A percentile compares a stretch with the other conserved stretches of the same genome.
These are phyloP conservation scores for Carex arenaria DNA, from an alignment of 202 grass and related monocot species.

Conservation along the genomic window DNA sequence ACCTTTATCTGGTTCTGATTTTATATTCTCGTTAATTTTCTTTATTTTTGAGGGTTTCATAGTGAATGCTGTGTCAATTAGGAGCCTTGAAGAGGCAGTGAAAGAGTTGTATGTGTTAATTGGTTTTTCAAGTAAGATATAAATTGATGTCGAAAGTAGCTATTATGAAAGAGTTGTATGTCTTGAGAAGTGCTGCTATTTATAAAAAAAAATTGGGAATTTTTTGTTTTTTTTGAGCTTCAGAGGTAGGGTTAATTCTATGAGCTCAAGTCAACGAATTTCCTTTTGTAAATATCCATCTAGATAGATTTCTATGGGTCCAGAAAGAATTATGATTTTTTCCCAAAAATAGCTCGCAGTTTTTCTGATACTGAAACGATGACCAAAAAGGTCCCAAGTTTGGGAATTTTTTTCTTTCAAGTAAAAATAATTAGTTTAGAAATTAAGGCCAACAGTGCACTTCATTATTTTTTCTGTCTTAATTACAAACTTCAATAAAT, in stretches of 20 bases:
- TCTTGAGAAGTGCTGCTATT: background rate
- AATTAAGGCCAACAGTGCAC: background rate
- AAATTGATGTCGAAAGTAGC: background rate
- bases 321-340: background rate
- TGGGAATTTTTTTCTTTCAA: background rate
- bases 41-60: background rate
- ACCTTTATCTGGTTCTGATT: background rate
- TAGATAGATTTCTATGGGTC: background rate
- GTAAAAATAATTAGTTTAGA: background rate
- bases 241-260: background rate
- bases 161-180: background rate
- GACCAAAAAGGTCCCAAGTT: background rate
- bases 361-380: background rate
- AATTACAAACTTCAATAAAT: background rate
- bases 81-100: background rate
- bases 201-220: background rate
- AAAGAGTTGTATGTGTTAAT: background rate
- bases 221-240: background rate
- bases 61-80: slow-evolving; percentile 5
- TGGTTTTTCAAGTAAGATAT: background rate
- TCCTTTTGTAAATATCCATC: background rate
- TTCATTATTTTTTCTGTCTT: slow-evolving; percentile 1
- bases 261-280: slow-evolving; percentile 1
- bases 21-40: background rate
- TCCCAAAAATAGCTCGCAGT: background rate